A percentile compares a stretch with the other conserved stretches of the same genome.
Conservation (phyloP, 2,329 filamentous ascomycete species). For the Exutisphaerella laricina region DNA sequence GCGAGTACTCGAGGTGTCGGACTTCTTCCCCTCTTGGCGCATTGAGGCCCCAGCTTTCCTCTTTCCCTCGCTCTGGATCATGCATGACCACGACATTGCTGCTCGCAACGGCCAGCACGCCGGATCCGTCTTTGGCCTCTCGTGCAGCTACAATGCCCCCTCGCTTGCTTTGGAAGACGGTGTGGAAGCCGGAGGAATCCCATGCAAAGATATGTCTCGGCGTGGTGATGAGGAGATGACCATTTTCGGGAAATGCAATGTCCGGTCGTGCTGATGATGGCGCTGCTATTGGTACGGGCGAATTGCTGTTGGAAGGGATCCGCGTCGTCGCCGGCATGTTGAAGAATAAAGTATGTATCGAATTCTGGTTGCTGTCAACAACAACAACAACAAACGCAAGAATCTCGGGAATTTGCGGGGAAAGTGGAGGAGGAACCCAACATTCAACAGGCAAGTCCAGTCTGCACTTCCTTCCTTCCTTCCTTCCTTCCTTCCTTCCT, state of each 20-base stretch:
- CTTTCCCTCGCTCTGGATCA: conserved; percentile 37
- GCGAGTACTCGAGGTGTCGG: conserved; percentile 43
- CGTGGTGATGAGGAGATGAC: conserved; percentile 44
- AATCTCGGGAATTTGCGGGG: too few relatives aligned
- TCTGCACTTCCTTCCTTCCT: background rate
- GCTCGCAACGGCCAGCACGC: conserved; percentile 46
- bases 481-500: background rate
- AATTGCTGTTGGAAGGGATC: background rate
- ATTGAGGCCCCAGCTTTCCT: conserved; percentile 43
- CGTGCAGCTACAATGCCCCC: conserved; percentile 43
- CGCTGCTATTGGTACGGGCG: background rate
- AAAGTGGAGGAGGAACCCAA: background rate
- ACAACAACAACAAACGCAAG: too few relatives aligned
- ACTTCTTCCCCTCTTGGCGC: conserved; percentile 38
- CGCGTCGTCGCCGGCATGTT: conserved; percentile 6
- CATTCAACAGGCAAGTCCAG: background rate
- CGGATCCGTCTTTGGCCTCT: conserved; percentile 40
- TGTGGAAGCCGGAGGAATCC: conserved; percentile 30
- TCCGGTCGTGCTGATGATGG: background rate
- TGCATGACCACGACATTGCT: conserved; percentile 45
- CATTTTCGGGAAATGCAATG: conserved; percentile 29
- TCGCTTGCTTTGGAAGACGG: conserved; percentile 42
- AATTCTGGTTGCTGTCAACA: background rate
- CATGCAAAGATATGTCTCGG: conserved; percentile 38
- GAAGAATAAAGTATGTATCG: background rate